Evolutionary conservation across 2,329 filamentous ascomycete genomes (phyloP), one percentile per base, ranked within the genome.

Genomic region (Rhynchosporium agropyri): DNA sequence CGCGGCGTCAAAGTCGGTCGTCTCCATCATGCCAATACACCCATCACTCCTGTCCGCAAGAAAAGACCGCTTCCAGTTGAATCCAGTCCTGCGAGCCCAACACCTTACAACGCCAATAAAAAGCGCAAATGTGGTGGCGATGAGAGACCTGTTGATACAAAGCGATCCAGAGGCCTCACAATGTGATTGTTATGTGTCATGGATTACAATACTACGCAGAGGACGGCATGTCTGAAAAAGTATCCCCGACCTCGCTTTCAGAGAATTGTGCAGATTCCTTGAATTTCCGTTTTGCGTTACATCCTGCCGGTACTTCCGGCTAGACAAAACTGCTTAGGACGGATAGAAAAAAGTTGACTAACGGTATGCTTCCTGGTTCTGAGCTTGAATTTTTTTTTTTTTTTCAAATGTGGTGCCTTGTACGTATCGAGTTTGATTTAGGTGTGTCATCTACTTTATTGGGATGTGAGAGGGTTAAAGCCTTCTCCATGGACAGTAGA

Each of bases 21-120:
- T 62, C 83, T 90, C 67, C 82, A 83, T 62, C 87, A 86, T 40
- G 87, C 86, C 45, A 84, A 85, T 45, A 82, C 85, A 2, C 87
- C 88, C n/a, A 83, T 90, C 65, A 90, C 88, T 3, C 88, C 88
- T 1, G 79, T 84, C 54, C 83, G 88, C 57, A 84, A 86, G 65
- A 63, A 64, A 20, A 50, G 63, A 29, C 57, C 60, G 6, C 31
- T 53, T 38, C 43, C 58, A 13, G 43, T 68, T 15, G 59, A 49
- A 13, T 68, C 69, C 4, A 72, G 68, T 45, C 70, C 71, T 8
- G 70, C 64, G 12, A 72, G 70, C 56, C 71, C 71, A 33, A 66
- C 70, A 5, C 66, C 68, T 0, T 62, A 69, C 43, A 55, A 62
- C 26, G 38, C 51, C 15, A 67, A 63, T 13, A 66, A 64, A 43